Conservation (phyloP, 306 rosid species). For the Sphenostylis stenocarpa region DNA sequence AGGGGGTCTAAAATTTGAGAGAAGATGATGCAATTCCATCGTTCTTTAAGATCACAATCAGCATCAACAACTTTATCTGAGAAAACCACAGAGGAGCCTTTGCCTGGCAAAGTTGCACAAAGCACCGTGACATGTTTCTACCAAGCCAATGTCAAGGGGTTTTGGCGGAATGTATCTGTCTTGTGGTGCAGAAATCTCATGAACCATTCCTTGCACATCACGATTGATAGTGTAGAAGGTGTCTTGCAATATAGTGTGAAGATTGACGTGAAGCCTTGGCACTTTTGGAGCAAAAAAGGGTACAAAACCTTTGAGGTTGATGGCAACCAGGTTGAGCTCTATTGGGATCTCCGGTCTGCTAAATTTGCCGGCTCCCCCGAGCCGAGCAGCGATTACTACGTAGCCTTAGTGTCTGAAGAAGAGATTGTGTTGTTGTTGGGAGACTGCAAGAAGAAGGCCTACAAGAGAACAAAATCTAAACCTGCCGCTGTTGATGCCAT, state of each 20-base stretch:
- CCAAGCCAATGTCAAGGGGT: constrained; percentile 62
- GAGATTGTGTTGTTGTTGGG: constrained; percentile 80
- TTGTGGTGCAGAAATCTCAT: constrained; percentile 81
- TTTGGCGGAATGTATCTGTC: constrained; percentile 71
- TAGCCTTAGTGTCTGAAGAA: constrained; percentile 70
- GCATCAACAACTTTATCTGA: constrained; percentile 45
- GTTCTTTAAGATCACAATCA: constrained; percentile 55
- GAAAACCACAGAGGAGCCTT: constrained; percentile 70
- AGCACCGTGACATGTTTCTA: constrained; percentile 90
- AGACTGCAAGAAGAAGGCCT: constrained; percentile 80
- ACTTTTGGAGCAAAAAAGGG: constrained; percentile 93
- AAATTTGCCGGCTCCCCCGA: constrained; percentile 76
- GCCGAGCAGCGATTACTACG: constrained; percentile 74
- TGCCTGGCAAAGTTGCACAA: constrained; percentile 67
- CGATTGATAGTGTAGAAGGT: constrained; percentile 61
- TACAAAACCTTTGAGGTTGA: constrained; percentile 77
- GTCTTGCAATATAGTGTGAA: constrained; percentile 63
- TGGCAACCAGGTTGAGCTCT: constrained; percentile 65
- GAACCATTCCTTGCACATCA: constrained; percentile 68
- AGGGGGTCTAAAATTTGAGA: constrained; percentile 10
- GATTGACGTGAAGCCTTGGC: constrained; percentile 91
- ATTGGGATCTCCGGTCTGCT: constrained; percentile 86
- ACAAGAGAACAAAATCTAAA: constrained; percentile 77
- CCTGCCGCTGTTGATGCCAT: constrained; percentile 67
- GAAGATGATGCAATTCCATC: constrained; percentile 54